Conservation (phyloP, 139 green algal genomes). For the Chlamydomonas schloesseri region DNA sequence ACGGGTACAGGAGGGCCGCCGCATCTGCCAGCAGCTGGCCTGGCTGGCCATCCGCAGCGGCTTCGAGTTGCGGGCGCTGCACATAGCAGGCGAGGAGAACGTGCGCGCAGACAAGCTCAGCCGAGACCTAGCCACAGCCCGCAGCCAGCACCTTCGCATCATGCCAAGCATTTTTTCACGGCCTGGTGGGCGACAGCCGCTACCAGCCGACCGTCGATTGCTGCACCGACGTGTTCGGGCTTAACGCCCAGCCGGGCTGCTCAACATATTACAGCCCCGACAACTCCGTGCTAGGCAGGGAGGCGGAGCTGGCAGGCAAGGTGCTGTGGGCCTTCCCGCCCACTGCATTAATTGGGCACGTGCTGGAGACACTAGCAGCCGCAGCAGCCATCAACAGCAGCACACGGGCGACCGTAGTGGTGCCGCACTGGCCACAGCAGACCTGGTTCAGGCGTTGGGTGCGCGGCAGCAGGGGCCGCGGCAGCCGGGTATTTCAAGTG, state of each 20-base stretch:
- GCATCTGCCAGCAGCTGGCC: neutral
- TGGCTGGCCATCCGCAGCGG: neutral
- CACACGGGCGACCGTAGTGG: conserved; percentile 22
- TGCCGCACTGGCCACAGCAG: conserved; percentile 9
- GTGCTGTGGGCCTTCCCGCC: conserved; percentile 40
- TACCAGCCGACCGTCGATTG: conserved; percentile 9
- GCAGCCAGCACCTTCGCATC: neutral
- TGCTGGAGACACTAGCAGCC: neutral
- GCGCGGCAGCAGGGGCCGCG: neutral
- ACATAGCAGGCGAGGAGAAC: too few species aligned
- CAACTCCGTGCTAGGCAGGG: neutral
- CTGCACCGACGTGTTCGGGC: conserved; percentile 3
- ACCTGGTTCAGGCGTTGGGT: conserved; percentile 12
- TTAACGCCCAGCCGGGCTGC: neutral
- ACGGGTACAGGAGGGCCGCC: neutral
- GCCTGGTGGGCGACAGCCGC: neutral
- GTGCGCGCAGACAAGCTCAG: too few species aligned
- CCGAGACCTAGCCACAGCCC: too few species aligned
- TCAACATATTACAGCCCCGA: neutral
- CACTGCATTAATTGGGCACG: neutral
- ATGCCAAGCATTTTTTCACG: neutral
- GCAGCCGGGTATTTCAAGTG: neutral
- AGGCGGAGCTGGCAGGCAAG: neutral
- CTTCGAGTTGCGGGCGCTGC: neutral
- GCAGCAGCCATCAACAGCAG: neutral